phyloP scores from a whole-genome alignment of 2,329 filamentous ascomycete species.

The Pestalotiopsis sp. region DNA sequence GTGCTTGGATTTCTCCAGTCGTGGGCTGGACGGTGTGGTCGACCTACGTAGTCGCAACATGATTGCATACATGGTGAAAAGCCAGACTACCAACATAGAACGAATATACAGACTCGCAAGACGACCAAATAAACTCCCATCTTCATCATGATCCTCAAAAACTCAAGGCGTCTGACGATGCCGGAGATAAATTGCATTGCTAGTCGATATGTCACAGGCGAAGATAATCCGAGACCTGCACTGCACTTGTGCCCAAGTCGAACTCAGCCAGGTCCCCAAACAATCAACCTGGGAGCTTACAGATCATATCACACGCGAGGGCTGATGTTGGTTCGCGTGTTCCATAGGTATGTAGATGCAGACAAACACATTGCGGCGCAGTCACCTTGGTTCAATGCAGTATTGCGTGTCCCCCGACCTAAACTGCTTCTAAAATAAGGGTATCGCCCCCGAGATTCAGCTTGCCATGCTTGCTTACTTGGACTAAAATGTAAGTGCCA shows the following conservation, averaged over 20 bases:
- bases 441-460: background rate
- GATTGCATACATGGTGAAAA: background rate
- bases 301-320: background rate
- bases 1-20: background rate
- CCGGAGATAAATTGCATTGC: no score
- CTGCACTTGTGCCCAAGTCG: no score
- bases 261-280: no score
- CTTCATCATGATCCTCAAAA: no score
- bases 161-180: no score
- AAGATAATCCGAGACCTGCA: no score
- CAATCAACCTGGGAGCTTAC: background rate
- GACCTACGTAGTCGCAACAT: background rate
- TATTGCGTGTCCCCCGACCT: conserved; percentile 9
- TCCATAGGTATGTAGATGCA: background rate
- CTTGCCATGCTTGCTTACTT: background rate
- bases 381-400: background rate
- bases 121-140: background rate
- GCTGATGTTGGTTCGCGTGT: background rate
- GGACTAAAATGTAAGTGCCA: background rate
- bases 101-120: conserved; percentile 6
- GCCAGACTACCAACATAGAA: conserved; percentile 7
- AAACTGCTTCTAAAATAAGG: conserved; percentile 8
- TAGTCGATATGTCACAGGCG: no score
- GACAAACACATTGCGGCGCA: conserved; percentile 2
- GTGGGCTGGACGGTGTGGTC: background rate